A percentile compares a stretch with the other conserved stretches of the same genome.
phyloP scores from a whole-genome alignment of 2,329 filamentous ascomycete genomes.

The Nemania sp. region DNA sequence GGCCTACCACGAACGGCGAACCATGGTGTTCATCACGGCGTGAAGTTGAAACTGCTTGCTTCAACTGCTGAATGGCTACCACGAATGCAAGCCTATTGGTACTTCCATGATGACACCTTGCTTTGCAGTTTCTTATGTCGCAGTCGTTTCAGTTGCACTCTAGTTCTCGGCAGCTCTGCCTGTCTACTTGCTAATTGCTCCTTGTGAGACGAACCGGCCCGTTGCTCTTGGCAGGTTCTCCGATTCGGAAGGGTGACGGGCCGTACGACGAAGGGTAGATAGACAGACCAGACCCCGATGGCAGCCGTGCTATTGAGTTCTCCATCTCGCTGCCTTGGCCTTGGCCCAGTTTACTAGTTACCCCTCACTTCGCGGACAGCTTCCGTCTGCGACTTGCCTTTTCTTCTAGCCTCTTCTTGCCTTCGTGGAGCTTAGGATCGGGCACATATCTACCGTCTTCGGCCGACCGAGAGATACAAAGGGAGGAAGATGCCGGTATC shows the following conservation, averaged over 20 bases:
- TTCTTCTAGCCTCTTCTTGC: conserved; percentile 16
- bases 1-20: background rate
- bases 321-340: conserved; percentile 26
- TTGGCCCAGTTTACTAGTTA: conserved; percentile 25
- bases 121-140: conserved; percentile 8
- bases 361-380: conserved; percentile 30
- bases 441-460: conserved; percentile 20
- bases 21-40: background rate
- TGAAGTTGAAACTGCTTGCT: conserved; percentile 13
- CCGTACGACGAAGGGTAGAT: conserved; percentile 16
- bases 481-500: conserved; percentile 23
- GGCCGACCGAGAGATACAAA: conserved; percentile 26
- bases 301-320: conserved; percentile 28
- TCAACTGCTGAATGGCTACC: conserved; percentile 20
- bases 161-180: background rate
- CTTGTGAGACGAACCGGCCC: conserved; percentile 16
- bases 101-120: conserved; percentile 6
- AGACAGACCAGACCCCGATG: conserved; percentile 24
- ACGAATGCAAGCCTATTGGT: background rate
- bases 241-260: conserved; percentile 22
- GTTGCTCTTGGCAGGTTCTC: conserved; percentile 16
- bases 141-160: conserved; percentile 19
- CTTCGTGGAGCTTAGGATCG: conserved; percentile 16
- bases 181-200: background rate
- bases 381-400: conserved; percentile 33